Conservation (phyloP, 2,329 filamentous ascomycete genomes). For the Helotiales sp. region DNA sequence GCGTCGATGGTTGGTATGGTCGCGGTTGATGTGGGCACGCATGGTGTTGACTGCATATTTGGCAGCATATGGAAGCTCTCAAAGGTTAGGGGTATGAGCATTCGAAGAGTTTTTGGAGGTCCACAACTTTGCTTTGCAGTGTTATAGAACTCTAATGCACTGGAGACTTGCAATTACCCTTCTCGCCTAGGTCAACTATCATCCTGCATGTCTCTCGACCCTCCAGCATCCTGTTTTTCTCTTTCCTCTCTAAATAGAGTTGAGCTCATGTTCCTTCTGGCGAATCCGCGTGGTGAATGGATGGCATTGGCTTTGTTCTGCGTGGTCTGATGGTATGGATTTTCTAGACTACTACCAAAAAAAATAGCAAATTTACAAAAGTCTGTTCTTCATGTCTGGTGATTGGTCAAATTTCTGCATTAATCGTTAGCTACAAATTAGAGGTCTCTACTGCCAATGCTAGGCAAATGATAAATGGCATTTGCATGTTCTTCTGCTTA, state of each 20-base stretch:
- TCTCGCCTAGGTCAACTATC: not conserved
- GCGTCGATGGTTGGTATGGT: constrained; percentile 36
- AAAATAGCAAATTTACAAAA: constrained; percentile 33
- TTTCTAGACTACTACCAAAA: constrained; percentile 28
- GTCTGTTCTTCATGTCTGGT: not conserved
- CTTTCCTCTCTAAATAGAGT: not conserved
- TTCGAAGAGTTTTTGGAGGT: constrained; percentile 31
- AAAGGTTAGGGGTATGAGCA: constrained; percentile 24
- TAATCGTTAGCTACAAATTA: no score
- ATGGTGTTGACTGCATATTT: constrained; percentile 34
- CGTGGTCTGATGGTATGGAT: constrained; percentile 15
- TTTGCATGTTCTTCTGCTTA: no score
- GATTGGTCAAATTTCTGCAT: no score
- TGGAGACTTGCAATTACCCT: constrained; percentile 29
- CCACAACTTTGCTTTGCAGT: constrained; percentile 31
- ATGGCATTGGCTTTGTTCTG: constrained; percentile 2
- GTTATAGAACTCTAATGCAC: constrained; percentile 36
- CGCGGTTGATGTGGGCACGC: constrained; percentile 30
- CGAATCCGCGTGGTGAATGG: not conserved
- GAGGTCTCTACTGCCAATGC: no score
- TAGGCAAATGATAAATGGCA: not conserved
- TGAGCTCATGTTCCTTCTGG: constrained; percentile 3
- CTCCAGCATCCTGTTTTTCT: constrained; percentile 4
- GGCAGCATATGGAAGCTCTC: constrained; percentile 27
- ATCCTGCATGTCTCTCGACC: constrained; percentile 11